Evolutionary conservation across 345 rosid species (phyloP), one percentile per base, ranked within the genome.

Genomic region (Rubroshorea leprosula): DNA sequence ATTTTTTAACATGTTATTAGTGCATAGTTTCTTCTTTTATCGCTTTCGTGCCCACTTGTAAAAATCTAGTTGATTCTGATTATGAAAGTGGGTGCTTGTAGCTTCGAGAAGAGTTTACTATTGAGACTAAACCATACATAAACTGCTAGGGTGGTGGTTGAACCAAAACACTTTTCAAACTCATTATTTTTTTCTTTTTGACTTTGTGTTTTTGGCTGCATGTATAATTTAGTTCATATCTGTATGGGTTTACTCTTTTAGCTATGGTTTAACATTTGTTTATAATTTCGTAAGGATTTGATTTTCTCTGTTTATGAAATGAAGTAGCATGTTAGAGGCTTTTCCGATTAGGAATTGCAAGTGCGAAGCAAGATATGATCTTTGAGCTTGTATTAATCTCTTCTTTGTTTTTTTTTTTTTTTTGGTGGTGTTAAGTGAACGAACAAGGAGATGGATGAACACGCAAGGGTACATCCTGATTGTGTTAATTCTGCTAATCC

Each of bases 401-500:
- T 35, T 35, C 12, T 2, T 2, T 35, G 12, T 23, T 39, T 51
- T 10, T 21, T 61, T 6, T 41, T 49, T 10, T 22, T 24, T 52
- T 61, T 6, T 25, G 41, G 57, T 50, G 57, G 35, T 38, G 17
- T 31, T 15, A n/a, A 31, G 16, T 39, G 55, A 51, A 35, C 14
- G 48, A 12, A 41, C 26, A 5, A 51, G 49, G 65, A 51, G 24
- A 61, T 61, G 65, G 57, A 51, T 18, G 50, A n/a, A 45, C 38
- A 18, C 41, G 64, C 74, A 63, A 74, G 62, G 62, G 84, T 78
- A 16, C 79, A 76, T 56, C 78, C 72, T 0, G 64, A 67, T 48
- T 83, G 89, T 19, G 59, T 61, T 52, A 76, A 82, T 57, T 78
- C 83, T 47, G 65, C 83, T 21, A 85, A 85, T 65, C 92, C 88